phyloP scores from a whole-genome alignment of 2,329 filamentous ascomycete genomes.

The Cladosporium cucumerinum region DNA sequence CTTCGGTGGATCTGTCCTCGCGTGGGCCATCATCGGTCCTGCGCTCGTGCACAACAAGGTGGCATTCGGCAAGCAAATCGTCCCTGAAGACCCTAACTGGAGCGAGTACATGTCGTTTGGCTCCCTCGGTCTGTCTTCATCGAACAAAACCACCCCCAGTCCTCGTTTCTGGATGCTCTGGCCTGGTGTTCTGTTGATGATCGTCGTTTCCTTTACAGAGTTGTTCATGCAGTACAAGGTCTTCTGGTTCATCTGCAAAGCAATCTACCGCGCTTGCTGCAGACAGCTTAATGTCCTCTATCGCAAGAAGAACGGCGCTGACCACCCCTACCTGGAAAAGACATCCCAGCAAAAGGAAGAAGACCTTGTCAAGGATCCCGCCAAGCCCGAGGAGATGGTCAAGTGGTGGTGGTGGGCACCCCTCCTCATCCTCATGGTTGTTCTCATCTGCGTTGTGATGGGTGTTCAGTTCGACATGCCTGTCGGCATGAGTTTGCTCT shows the following conservation, averaged over 20 bases:
- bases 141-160: constrained; percentile 43
- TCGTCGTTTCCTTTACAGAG: constrained; percentile 48
- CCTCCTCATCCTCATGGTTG: constrained; percentile 47
- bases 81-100: constrained; percentile 40
- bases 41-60: constrained; percentile 52
- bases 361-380: constrained; percentile 50
- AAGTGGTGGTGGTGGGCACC: constrained; percentile 53
- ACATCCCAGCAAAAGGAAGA: constrained; percentile 39
- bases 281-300: constrained; percentile 41
- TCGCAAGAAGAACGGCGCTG: constrained; percentile 40
- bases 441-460: constrained; percentile 52
- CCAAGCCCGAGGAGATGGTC: constrained; percentile 47
- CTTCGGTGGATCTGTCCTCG: constrained; percentile 54
- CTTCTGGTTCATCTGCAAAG: constrained; percentile 47
- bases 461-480: constrained; percentile 55
- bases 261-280: constrained; percentile 48
- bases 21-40: constrained; percentile 58
- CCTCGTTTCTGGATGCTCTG: constrained; percentile 54
- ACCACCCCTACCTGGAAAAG: constrained; percentile 41
- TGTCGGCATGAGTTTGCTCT: constrained; percentile 55
- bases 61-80: constrained; percentile 42
- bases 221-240: constrained; percentile 27
- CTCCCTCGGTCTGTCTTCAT: constrained; percentile 36
- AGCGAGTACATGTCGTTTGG: constrained; percentile 39
- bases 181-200: constrained; percentile 52